Evolutionary conservation across 2,329 filamentous ascomycete species (phyloP).

Genomic region (Epichloe sylvatica): DNA sequence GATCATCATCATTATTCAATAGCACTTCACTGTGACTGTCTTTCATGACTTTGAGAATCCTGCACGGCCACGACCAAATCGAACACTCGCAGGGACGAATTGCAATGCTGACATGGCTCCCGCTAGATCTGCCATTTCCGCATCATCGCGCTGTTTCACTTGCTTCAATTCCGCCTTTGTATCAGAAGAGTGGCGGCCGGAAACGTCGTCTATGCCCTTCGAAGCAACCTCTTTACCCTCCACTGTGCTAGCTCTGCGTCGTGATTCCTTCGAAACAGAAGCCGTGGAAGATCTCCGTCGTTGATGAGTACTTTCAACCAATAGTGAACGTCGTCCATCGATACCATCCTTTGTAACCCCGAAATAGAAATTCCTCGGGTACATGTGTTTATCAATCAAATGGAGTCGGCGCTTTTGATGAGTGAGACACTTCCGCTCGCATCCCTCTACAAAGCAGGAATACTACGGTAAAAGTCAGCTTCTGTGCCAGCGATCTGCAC

Average conservation of each 20-base stretch:
- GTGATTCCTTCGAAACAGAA: constrained; percentile 19
- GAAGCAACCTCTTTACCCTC: constrained; percentile 10
- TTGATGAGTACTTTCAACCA: constrained; percentile 43
- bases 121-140: constrained; percentile 48
- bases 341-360: constrained; percentile 79
- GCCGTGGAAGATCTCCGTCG: constrained; percentile 34
- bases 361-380: constrained; percentile 80
- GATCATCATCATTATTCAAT: constrained; percentile 16
- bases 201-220: constrained; percentile 5
- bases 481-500: background rate
- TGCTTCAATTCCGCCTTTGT: constrained; percentile 9
- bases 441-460: constrained; percentile 79
- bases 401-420: constrained; percentile 76
- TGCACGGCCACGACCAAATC: constrained; percentile 45
- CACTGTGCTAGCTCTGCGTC: constrained; percentile 20
- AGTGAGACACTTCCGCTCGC: constrained; percentile 71
- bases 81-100: constrained; percentile 54
- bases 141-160: constrained; percentile 21
- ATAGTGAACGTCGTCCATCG: constrained; percentile 66
- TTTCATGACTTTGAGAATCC: constrained; percentile 37
- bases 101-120: constrained; percentile 57
- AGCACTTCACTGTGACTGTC: constrained; percentile 6
- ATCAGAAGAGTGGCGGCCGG: constrained; percentile 8
- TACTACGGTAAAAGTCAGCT: constrained; percentile 36
- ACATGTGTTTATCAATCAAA: constrained; percentile 87